Percentiles rank a stretch among this genome's conserved stretches.
Evolutionary conservation across 441 rosid species (phyloP).

Genomic region (Erysimum pusillum): DNA sequence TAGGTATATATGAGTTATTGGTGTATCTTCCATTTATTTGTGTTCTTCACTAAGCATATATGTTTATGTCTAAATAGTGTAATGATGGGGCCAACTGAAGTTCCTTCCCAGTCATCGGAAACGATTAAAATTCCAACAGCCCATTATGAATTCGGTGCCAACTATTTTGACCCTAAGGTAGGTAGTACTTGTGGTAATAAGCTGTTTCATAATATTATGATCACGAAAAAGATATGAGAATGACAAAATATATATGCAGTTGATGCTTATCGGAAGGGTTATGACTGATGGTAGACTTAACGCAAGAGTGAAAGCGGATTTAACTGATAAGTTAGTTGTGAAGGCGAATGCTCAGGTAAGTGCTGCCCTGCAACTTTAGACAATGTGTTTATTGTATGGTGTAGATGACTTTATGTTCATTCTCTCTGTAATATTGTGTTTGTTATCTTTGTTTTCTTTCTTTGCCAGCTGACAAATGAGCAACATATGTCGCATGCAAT

Average conservation of each 20-base stretch:
- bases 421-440: neutral
- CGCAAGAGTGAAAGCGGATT: conserved; percentile 91
- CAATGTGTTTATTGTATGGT: neutral
- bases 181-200: conserved; percentile 46
- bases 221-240: conserved; percentile 18
- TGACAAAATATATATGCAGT: conserved; percentile 48
- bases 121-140: conserved; percentile 88
- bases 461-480: conserved; percentile 79
- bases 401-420: neutral
- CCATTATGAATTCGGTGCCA: conserved; percentile 93
- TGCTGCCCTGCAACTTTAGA: neutral
- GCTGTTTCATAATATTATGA: neutral
- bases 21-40: neutral
- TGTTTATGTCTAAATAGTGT: conserved; percentile 59
- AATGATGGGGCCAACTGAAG: conserved; percentile 86
- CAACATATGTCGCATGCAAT: conserved; percentile 89
- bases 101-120: conserved; percentile 90
- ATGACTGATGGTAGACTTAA: conserved; percentile 88
- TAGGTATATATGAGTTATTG: conserved; percentile 57
- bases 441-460: conserved; percentile 21
- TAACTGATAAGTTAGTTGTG: conserved; percentile 75
- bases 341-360: conserved; percentile 88
- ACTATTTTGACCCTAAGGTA: conserved; percentile 84
- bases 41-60: conserved; percentile 21
- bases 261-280: conserved; percentile 92